Evolutionary conservation across 2,329 filamentous ascomycete species (phyloP).

Genomic region (Aureobasidium sp.): DNA sequence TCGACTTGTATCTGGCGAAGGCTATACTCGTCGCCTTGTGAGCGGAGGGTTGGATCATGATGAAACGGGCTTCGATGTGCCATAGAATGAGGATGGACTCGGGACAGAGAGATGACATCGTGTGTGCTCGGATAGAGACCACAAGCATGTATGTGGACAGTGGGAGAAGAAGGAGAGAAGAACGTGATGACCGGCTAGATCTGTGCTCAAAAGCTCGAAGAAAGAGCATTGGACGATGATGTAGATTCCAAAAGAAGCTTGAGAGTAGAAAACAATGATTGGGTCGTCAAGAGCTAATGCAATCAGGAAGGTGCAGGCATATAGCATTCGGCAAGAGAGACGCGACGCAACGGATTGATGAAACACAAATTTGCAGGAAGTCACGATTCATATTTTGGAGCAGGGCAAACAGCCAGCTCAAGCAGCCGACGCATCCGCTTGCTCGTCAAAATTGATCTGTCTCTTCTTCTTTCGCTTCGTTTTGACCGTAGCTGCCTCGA

Average conservation of each 20-base stretch:
- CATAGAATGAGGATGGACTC: background rate
- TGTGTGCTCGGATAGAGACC: background rate
- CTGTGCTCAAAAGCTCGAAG: background rate
- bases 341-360: background rate
- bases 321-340: background rate
- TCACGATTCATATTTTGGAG: background rate
- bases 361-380: background rate
- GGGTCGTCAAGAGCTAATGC: background rate
- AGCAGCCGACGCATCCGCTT: background rate
- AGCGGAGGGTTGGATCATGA: background rate
- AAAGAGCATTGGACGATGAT: background rate
- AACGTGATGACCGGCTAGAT: no score
- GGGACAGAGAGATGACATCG: no score
- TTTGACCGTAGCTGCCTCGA: constrained; percentile 65
- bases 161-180: background rate
- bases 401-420: background rate
- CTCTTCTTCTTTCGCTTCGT: constrained; percentile 83
- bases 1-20: background rate
- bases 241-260: background rate
- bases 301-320: background rate
- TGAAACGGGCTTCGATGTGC: background rate
- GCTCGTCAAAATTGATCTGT: constrained; percentile 58
- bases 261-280: no score
- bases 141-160: background rate
- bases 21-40: background rate